A percentile compares a stretch with the other conserved stretches of the same genome.
Evolutionary conservation across 371 early-diverging fungal species (phyloP).

Genomic region (Encephalitozoon cuniculi): DNA sequence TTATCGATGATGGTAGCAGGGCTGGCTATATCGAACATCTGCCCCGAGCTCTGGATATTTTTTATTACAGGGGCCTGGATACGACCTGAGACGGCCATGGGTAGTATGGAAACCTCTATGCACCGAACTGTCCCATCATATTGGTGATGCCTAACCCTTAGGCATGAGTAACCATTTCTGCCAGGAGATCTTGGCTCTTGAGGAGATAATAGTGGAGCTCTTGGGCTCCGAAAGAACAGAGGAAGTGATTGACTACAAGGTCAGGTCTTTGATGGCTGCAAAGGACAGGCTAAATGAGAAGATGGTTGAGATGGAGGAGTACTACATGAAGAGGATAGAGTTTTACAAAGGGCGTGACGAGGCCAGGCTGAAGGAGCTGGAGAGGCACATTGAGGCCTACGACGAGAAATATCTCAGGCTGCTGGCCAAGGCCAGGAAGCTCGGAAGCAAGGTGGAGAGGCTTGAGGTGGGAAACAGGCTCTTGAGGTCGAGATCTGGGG

Average conservation of each 20-base stretch:
- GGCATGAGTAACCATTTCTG: neutral
- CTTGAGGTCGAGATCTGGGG: neutral
- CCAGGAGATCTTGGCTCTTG: neutral
- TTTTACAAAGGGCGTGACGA: neutral
- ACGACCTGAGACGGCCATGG: neutral
- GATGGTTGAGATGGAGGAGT: conserved; percentile 25
- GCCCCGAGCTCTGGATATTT: neutral
- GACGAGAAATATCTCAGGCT: conserved; percentile 13
- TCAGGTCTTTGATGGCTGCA: neutral
- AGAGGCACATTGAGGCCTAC: neutral
- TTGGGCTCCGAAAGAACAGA: neutral
- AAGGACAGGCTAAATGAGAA: neutral
- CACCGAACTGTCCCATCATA: neutral
- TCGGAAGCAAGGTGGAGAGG: neutral
- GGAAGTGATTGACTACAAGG: neutral
- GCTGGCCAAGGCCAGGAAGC: neutral
- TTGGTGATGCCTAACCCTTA: neutral
- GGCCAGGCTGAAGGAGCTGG: neutral
- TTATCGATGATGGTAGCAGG: neutral
- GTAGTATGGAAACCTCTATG: neutral
- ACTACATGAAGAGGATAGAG: conserved; percentile 21
- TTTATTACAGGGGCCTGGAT: neutral
- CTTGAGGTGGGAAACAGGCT: neutral
- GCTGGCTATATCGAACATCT: neutral
- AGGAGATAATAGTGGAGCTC: neutral